Evolutionary conservation across 306 rosid genomes (phyloP), one percentile per base, ranked within the genome.

Genomic region (Trifolium repens): DNA sequence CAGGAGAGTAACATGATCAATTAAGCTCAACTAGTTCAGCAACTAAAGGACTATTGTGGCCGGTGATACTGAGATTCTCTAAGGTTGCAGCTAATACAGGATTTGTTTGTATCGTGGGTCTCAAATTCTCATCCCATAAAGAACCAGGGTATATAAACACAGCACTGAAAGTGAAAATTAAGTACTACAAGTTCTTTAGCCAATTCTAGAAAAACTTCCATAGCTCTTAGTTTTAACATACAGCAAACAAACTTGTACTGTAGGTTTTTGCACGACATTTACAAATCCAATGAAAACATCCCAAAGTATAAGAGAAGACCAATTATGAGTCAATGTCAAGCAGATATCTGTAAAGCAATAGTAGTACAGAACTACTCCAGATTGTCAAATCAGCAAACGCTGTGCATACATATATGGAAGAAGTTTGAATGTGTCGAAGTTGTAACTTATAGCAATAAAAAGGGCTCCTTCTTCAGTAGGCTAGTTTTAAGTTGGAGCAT

Each of bases 351-450:
- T 65, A 52, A 54, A 66, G 59, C 43, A 53, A 26, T 27, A 24
- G 7, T 55, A 55, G 30, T 16, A 54, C 52, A 76, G 68, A 78
- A 71, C 42, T 53, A 37, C 17, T 74, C 16, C 39, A 54, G 47
- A 78, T 43, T n/a, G 16, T 69, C 69, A 53, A 69, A 57, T 39
- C 15, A 27, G 78, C 22, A 59, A 83, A n/a, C 59, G 39, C 67
- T n/a, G 37, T 22, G 42, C 26, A 74, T 35, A 19, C 39, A 62
- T 30, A 7, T 13, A 26, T 6, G 39, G 54, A 54, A 74, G 59
- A 53, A 53, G 53, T 69, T 69, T 39, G 26, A 62, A 42, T 52
- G 55, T 73, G 62, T 64, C 8, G 11, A 53, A 72, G 40, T 47
- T 19, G 37, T 27, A 35, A 39, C 42, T 7, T 39, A 39, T 0